These are phyloP conservation scores for Mycena latifolia DNA, from an alignment of 768 basidiomycete genomes.

Conservation along the genomic window DNA sequence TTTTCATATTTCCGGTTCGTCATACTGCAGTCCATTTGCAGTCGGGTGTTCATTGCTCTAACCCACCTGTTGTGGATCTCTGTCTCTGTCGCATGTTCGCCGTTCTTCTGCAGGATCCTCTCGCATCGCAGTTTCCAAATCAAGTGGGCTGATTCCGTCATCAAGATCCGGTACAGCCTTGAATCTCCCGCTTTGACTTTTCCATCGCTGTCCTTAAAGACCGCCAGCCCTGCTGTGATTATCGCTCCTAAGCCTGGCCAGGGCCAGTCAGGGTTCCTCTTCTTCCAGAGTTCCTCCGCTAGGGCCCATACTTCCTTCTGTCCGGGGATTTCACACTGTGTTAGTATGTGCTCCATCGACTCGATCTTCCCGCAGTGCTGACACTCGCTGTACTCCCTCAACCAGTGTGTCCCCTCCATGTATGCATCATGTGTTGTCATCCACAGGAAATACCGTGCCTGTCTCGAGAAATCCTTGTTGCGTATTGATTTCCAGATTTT, in stretches of 20 bases:
- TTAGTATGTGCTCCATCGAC: slow-evolving; percentile 38
- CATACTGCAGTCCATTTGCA: slow-evolving; percentile 19
- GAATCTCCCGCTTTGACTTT: slow-evolving; percentile 8
- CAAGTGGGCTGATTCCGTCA: slow-evolving; percentile 36
- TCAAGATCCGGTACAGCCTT: slow-evolving; percentile 35
- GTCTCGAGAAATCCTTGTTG: slow-evolving; percentile 27
- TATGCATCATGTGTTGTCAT: slow-evolving; percentile 37
- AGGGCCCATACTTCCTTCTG: slow-evolving; percentile 23
- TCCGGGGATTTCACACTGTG: slow-evolving; percentile 33
- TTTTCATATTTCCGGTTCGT: slow-evolving; percentile 21
- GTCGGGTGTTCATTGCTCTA: slow-evolving; percentile 22
- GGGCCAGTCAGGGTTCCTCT: slow-evolving; percentile 18
- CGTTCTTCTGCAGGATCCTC: slow-evolving; percentile 29
- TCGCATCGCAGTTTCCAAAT: slow-evolving; percentile 39
- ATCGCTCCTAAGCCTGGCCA: not conserved
- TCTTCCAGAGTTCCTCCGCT: slow-evolving; percentile 2
- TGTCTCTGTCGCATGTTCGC: not conserved
- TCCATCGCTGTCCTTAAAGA: slow-evolving; percentile 11
- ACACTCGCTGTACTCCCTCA: slow-evolving; percentile 25
- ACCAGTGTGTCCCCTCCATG: slow-evolving; percentile 36
- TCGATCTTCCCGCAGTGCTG: slow-evolving; percentile 27
- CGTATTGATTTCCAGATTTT: slow-evolving; percentile 30
- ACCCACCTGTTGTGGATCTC: slow-evolving; percentile 33
- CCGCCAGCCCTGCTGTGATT: slow-evolving; percentile 1
- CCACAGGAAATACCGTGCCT: slow-evolving; percentile 32